Percentiles rank a stretch among this genome's conserved stretches.
Evolutionary conservation across 805 yeast genomes (phyloP).

Genomic region (Tetrapisispora namnaoensis): DNA sequence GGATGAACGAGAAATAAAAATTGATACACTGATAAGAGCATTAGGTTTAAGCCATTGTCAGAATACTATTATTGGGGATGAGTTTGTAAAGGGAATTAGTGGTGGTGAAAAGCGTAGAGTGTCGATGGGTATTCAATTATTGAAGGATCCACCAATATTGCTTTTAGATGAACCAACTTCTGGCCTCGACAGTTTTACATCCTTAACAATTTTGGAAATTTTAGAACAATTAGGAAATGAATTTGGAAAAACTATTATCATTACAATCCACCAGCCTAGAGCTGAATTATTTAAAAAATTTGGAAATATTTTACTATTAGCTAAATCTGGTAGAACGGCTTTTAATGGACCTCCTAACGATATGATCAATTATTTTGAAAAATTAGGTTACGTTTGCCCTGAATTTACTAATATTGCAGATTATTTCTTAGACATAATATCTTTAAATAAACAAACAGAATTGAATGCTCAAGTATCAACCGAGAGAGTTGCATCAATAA

Average conservation of each 20-base stretch:
- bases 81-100: conserved; percentile 56
- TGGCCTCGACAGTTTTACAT: conserved; percentile 75
- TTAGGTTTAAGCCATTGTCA: conserved; percentile 72
- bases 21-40: conserved; percentile 50
- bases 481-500: conserved; percentile 32
- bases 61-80: conserved; percentile 58
- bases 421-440: conserved; percentile 57
- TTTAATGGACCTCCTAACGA: conserved; percentile 49
- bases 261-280: conserved; percentile 82
- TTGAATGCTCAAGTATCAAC: conserved; percentile 34
- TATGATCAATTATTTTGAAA: conserved; percentile 39
- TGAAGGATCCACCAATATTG: conserved; percentile 61
- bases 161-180: conserved; percentile 85
- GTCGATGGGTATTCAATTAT: conserved; percentile 68
- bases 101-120: conserved; percentile 88
- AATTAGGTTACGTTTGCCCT: conserved; percentile 49
- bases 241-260: conserved; percentile 56
- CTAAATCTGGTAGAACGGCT: conserved; percentile 62
- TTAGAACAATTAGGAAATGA: conserved; percentile 43
- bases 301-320: conserved; percentile 62
- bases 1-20: conserved; percentile 38
- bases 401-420: conserved; percentile 62
- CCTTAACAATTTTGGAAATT: conserved; percentile 54
- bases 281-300: conserved; percentile 52
- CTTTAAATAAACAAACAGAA: conserved; percentile 41